Evolutionary conservation across 176 grass and related monocot genomes (phyloP), one percentile per base, ranked within the genome.

Genomic region (Aegilops sharonensis): DNA sequence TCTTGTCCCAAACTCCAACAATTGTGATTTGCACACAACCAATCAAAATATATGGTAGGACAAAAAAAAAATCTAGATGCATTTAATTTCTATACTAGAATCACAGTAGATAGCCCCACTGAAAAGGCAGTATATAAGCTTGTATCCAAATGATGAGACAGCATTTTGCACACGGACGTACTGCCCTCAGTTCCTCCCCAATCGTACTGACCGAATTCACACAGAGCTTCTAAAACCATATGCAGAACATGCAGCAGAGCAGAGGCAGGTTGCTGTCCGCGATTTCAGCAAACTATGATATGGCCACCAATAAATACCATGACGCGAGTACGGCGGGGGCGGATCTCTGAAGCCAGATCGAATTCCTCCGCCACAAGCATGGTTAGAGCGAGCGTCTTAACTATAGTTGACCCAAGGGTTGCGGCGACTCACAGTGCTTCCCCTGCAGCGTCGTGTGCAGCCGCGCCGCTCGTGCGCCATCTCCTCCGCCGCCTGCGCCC

Each of bases 381-480:
- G 23, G 30, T 45, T 24, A 20, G 14, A 45, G 1, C 2, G 23
- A 64, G 3, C 3, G 23, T 8, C 39, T n/a, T 34, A 11, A 34
- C 3, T 25, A 7, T 50, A 39, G 31, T 21, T 27, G 27, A 65
- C 13, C 39, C 47, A 48, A 48, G 42, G 62, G 29, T 15, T 11
- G n/a, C 47, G 68, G 57, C 25, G 29, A 40, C 87, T 83, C 75
- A 91, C 92, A 91, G 43, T 54, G 80, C 87, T 87, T 85, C 86
- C 59, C 84, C 92, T 9, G 86, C 86, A 18, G 92, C 61, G 6
- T 80, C 25, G n/a, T 77, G 40, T 6, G 74, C 73, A 79, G 75
- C n/a, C n/a, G n/a, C n/a, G n/a, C n/a, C n/a, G n/a, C n/a, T n/a
- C n/a, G n/a, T n/a, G n/a, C n/a, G n/a, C n/a, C n/a, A n/a, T n/a